These are phyloP conservation scores for Allium fistulosum DNA, from an alignment of 106 monocot species.

Conservation along the genomic window DNA sequence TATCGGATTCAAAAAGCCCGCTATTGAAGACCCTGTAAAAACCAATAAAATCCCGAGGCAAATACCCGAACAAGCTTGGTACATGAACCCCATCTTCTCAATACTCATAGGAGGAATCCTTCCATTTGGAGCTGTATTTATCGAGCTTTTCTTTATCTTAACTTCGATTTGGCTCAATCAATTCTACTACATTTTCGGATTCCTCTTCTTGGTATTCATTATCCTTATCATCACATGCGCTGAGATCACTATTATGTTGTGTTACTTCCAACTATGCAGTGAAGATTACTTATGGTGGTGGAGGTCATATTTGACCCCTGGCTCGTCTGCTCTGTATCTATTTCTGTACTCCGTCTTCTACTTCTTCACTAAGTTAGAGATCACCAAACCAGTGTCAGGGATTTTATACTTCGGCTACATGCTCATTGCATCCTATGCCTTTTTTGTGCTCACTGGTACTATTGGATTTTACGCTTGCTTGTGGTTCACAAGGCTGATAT, in stretches of 20 bases:
- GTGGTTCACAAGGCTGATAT: conserved; percentile 93
- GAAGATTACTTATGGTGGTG: conserved; percentile 99
- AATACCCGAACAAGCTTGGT: conserved; percentile 95
- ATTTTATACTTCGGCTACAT: conserved; percentile 95
- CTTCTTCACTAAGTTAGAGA: conserved; percentile 98
- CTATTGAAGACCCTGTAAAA: conserved; percentile 82
- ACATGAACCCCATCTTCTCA: conserved; percentile 92
- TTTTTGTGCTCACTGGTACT: conserved; percentile 88
- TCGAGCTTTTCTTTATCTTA: conserved; percentile 96
- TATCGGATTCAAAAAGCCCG: conserved; percentile 82
- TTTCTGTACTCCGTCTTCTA: conserved; percentile 92
- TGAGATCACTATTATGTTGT: conserved; percentile 90
- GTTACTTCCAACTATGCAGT: conserved; percentile 98
- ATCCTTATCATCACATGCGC: conserved; percentile 89
- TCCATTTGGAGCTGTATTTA: conserved; percentile 95
- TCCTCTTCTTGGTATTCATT: conserved; percentile 86
- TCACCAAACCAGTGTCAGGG: conserved; percentile 80
- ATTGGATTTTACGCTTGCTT: conserved; percentile 98
- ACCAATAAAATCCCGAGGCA: conserved; percentile 98
- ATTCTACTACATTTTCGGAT: conserved; percentile 98
- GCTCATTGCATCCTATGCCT: conserved; percentile 89
- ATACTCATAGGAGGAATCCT: conserved; percentile 93
- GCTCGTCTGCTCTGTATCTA: conserved; percentile 90
- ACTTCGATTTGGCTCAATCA: conserved; percentile 99
- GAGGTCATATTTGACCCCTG: conserved; percentile 89